Evolutionary conservation across 768 basidiomycete genomes (phyloP).

Genomic region (Cytidiella melzeri): DNA sequence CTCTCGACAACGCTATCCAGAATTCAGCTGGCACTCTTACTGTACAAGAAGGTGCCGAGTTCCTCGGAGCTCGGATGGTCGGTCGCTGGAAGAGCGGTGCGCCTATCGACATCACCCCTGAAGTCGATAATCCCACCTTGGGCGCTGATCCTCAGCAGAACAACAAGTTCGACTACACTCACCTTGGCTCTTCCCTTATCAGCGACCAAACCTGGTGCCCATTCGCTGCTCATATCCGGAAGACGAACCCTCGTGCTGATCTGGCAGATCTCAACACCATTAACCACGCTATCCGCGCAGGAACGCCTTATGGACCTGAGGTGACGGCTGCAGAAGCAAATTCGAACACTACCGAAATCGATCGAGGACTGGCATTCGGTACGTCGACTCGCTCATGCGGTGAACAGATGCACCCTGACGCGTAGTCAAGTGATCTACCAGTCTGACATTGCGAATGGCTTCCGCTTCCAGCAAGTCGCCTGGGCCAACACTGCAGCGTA

Average conservation of each 20-base stretch:
- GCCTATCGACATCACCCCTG: conserved; percentile 23
- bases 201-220: conserved; percentile 25
- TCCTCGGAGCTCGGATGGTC: conserved; percentile 28
- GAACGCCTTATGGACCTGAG: conserved; percentile 49
- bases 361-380: conserved; percentile 42
- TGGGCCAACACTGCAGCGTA: conserved; percentile 12
- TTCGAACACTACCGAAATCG: conserved; percentile 33
- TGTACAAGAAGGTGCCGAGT: conserved; percentile 18
- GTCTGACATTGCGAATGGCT: conserved; percentile 25
- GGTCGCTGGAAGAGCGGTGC: conserved; percentile 32
- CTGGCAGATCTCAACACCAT: conserved; percentile 13
- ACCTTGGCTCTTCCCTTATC: not conserved
- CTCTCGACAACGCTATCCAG: conserved; percentile 17
- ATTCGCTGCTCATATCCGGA: conserved; percentile 25
- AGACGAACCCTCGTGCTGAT: conserved; percentile 25
- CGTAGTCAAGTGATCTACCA: conserved; percentile 25
- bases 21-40: conserved; percentile 14
- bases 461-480: conserved; percentile 27
- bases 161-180: conserved; percentile 24
- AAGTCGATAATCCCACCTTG: conserved; percentile 20
- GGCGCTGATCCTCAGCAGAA: conserved; percentile 23
- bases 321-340: conserved; percentile 33
- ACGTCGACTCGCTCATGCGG: conserved; percentile 1
- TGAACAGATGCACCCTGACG: too few species aligned
- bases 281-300: conserved; percentile 40